Conservation (phyloP, 129 eudicot genomes). For the Calendula officinalis region DNA sequence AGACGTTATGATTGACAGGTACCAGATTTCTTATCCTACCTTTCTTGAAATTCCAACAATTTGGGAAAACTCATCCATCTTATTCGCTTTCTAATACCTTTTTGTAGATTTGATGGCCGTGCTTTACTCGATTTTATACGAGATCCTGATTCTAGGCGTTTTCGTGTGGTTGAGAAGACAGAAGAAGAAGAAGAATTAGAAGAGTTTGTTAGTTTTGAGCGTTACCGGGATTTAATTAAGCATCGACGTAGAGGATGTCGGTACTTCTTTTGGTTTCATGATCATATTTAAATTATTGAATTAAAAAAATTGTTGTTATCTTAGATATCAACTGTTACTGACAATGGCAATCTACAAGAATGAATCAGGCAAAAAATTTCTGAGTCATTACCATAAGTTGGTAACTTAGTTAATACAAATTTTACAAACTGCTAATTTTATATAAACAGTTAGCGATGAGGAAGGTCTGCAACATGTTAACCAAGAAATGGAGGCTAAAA, state of each 20-base stretch:
- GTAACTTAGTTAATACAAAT: constrained; percentile 13
- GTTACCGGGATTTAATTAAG: constrained; percentile 99
- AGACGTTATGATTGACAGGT: constrained; percentile 96
- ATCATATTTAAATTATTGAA: constrained; percentile 39
- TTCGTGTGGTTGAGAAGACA: constrained; percentile 69
- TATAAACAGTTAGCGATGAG: constrained; percentile 78
- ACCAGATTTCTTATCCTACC: background rate
- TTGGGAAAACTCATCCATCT: constrained; percentile 8
- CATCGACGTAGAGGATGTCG: constrained; percentile 99
- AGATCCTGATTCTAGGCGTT: constrained; percentile 67
- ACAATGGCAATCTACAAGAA: constrained; percentile 36
- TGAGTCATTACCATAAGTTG: constrained; percentile 16
- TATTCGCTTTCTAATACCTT: constrained; percentile 7
- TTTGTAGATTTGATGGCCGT: constrained; percentile 94
- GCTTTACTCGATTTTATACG: constrained; percentile 97
- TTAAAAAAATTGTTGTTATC: constrained; percentile 28
- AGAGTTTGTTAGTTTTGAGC: constrained; percentile 99
- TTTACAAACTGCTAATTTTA: constrained; percentile 43
- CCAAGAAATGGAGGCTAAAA: constrained; percentile 90
- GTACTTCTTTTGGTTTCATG: constrained; percentile 78
- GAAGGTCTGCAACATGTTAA: constrained; percentile 90
- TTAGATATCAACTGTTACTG: constrained; percentile 30
- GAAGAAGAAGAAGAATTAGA: constrained; percentile 98
- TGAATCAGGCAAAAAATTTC: constrained; percentile 21
- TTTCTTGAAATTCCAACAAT: background rate